These are phyloP conservation scores for Termitomyces sp. DNA, from an alignment of 768 basidiomycete genomes.

Conservation along the genomic window DNA sequence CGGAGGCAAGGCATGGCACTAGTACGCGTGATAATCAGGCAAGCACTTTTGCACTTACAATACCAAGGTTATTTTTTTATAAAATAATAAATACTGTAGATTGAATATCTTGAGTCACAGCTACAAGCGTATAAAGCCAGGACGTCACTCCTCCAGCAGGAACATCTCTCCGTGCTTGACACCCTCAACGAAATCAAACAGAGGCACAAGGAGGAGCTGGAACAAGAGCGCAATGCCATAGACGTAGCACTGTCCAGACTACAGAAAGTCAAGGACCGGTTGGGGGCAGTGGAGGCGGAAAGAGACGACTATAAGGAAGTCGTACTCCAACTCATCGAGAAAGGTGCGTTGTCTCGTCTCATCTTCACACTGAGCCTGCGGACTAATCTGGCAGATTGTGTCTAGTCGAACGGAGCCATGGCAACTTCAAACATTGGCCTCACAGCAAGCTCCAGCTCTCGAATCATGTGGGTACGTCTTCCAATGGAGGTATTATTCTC, in stretches of 20 bases:
- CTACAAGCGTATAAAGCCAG: constrained; percentile 18
- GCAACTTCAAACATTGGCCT: constrained; percentile 43
- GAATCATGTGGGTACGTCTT: constrained; percentile 36
- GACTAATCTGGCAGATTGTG: constrained; percentile 1
- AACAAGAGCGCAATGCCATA: constrained; percentile 5
- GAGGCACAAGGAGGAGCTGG: constrained; percentile 13
- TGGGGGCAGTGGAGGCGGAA: constrained; percentile 31
- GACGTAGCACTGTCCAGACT: constrained; percentile 9
- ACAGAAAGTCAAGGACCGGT: constrained; percentile 1
- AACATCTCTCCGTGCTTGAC: constrained; percentile 19
- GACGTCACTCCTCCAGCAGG: constrained; percentile 20
- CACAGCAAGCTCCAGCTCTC: constrained; percentile 39
- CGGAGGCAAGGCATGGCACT: neutral
- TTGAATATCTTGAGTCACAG: constrained; percentile 24
- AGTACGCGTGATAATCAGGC: neutral
- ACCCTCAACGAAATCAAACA: constrained; percentile 12
- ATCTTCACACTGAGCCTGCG: neutral
- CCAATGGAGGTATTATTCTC: neutral
- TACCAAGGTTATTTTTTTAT: neutral
- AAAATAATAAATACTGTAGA: constrained; percentile 1
- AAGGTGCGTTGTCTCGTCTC: constrained; percentile 36
- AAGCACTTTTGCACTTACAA: neutral
- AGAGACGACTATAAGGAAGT: constrained; percentile 47
- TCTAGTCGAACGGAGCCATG: constrained; percentile 36
- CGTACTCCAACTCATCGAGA: constrained; percentile 45